Evolutionary conservation across 306 rosid species (phyloP), one percentile per base, ranked within the genome.

Genomic region (Acacia melanoxylon): DNA sequence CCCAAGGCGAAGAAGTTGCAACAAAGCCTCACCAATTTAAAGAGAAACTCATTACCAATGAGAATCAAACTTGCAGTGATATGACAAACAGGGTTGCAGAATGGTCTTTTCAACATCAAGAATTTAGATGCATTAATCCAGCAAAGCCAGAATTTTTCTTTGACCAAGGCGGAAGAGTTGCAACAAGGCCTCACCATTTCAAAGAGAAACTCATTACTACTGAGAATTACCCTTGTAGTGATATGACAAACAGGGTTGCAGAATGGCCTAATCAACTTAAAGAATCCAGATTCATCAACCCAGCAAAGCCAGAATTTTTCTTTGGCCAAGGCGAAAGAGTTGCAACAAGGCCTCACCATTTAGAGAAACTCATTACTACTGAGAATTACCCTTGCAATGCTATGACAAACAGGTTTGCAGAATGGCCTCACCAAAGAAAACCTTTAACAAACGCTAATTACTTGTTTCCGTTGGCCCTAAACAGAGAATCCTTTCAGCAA

Each of bases 371-470:
- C 67, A 46, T 70, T 68, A 33, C 37, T 49, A 4, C 0, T 17
- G 81, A 56, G 74, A 78, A 68, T 58, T 25, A 66, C 45, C 45
- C 85, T 63, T 27, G 6, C 78, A 59, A 17, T 37, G 44, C 25
- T 44, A 42, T 59, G 79, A 44, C 51, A 76, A 79, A 54, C 20
- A 76, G 74, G 22, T 72, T 61, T 69, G 67, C 80, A 14, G 75
- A 61, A 73, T 42, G 67, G 25, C 8, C 13, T 65, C 27, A 75
- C 81, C 77, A 72, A 15, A 78, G 87, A 49, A 74, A 22, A 63
- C 91, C 97, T 82, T 68, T 85, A 72, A 22, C 61, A 49, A 78
- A 74, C 59, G 45, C 79, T 63, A 88, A 81, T 71, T 72, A 72
- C 48, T 40, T 51, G 69, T 74, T 68, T 74, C 79, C 72, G 16